Base-by-base conservation (phyloP, 805 yeast genomes). In the Kurtzmaniella cleridarum region DNA sequence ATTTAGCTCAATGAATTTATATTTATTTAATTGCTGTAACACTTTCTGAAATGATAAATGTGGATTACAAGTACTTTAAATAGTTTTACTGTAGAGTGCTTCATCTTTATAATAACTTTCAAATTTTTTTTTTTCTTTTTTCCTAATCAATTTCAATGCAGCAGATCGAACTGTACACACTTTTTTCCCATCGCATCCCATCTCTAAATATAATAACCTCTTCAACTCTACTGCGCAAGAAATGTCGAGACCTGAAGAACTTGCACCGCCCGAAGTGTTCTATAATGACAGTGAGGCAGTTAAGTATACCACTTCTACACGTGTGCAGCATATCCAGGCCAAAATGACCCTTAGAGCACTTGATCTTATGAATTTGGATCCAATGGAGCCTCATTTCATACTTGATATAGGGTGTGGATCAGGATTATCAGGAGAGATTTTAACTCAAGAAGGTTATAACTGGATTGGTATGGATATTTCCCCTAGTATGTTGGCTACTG, bases 381-480 rank as follows among this genome's bases (percentile, higher is more conserved):
- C 46, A 18, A 77, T 78, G 1, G 68, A 64, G 24, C 73, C 79
- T 12, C 84, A 86, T 49, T 81, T 81, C 51, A 58, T 93, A 9
- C 74, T 93, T 14, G 98, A 93, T 72, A 75, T 93, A 27, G 98
- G 98, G 12, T 93, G 98, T 69, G 98, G 98, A 2, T 89, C 97
- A 0, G 98, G 98, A 0, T 73, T 93, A 13, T 81, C 93, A 28
- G 98, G 98, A 5, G 98, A 93, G 56, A 91, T 93, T 27, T 66
- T 93, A 32, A 78, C 91, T 0, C 95, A 93, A 54, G 98, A 93
- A 58, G 95, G 95, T 6, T 95, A 87, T 55, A 69, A 80, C 41
- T 93, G 98, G 98, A 66, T 87, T 31, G 98, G 98, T 5, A 79
- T 93, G 87, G 98, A 93, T 63, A 93, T 93, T 36, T 79, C 98